phyloP scores from a whole-genome alignment of 164 flowering plant genomes.

The Chimonanthus salicifolius region DNA sequence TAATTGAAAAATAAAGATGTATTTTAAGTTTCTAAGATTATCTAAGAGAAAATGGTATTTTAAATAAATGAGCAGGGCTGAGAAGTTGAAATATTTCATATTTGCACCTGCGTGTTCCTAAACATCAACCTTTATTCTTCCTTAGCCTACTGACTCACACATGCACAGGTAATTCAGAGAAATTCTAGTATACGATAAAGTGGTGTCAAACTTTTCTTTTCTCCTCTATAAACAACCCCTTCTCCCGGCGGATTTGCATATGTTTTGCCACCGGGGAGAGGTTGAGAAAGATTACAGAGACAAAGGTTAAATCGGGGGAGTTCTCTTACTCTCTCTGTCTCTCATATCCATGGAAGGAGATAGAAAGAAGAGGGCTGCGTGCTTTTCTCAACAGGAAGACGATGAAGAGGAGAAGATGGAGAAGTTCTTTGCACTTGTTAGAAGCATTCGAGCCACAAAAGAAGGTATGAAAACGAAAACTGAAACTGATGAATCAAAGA shows the following conservation, averaged over 20 bases:
- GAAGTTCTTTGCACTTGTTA: slow-evolving; percentile 34
- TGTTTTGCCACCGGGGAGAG: neutral
- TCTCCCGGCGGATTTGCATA: neutral
- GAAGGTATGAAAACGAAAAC: slow-evolving; percentile 6
- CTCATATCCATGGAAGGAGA: neutral
- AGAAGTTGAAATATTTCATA: no score
- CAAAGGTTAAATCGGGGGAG: neutral
- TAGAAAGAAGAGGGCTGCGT: neutral
- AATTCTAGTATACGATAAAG: no score
- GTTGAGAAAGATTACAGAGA: neutral
- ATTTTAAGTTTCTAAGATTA: no score
- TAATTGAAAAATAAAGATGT: no score
- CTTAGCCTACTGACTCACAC: no score
- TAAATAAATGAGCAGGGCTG: no score
- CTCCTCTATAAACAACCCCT: no score
- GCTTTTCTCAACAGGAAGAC: slow-evolving; percentile 9
- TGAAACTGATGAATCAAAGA: neutral
- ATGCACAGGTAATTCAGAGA: no score
- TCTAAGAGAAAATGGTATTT: no score
- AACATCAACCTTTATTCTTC: no score
- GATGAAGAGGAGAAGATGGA: slow-evolving; percentile 35
- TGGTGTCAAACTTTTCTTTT: no score
- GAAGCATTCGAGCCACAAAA: slow-evolving; percentile 23
- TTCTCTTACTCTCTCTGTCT: neutral
- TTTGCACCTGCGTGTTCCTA: no score